These are phyloP conservation scores for Suhomyces sp. DNA, from an alignment of 805 yeast genomes.

Conservation along the genomic window DNA sequence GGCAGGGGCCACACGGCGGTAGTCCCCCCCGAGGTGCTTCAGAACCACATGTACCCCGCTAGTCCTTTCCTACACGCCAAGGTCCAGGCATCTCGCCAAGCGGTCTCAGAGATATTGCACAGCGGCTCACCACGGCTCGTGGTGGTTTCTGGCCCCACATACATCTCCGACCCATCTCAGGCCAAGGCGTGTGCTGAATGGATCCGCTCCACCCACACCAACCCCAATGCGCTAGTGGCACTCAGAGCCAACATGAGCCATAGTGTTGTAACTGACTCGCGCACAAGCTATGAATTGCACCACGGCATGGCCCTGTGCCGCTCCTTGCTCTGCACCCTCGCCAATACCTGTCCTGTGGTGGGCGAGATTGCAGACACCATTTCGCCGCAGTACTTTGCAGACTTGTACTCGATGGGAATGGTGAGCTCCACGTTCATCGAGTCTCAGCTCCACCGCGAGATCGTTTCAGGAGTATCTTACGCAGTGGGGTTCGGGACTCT, in stretches of 20 bases:
- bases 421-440: conserved; percentile 44
- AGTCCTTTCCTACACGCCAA: conserved; percentile 23
- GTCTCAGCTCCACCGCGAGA: conserved; percentile 49
- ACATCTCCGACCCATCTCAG: conserved; percentile 28
- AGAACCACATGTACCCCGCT: conserved; percentile 37
- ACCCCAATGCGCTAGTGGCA: conserved; percentile 21
- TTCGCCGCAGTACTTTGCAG: conserved; percentile 50
- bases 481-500: conserved; percentile 46
- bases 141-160: conserved; percentile 41
- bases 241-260: conserved; percentile 39
- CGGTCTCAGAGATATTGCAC: neutral
- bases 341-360: conserved; percentile 43
- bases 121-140: conserved; percentile 14
- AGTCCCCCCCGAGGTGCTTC: conserved; percentile 45
- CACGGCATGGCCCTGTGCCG: conserved; percentile 43
- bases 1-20: conserved; percentile 31
- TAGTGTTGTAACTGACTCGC: conserved; percentile 14
- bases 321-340: conserved; percentile 37
- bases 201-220: conserved; percentile 19
- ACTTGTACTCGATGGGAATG: conserved; percentile 44
- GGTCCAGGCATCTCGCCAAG: conserved; percentile 28
- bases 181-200: conserved; percentile 42
- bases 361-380: conserved; percentile 47
- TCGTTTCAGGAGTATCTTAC: conserved; percentile 49
- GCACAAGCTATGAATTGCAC: conserved; percentile 30